Evolutionary conservation across 2,329 filamentous ascomycete genomes (phyloP), one percentile per base, ranked within the genome.

Genomic region (Calonectria fujianensis): DNA sequence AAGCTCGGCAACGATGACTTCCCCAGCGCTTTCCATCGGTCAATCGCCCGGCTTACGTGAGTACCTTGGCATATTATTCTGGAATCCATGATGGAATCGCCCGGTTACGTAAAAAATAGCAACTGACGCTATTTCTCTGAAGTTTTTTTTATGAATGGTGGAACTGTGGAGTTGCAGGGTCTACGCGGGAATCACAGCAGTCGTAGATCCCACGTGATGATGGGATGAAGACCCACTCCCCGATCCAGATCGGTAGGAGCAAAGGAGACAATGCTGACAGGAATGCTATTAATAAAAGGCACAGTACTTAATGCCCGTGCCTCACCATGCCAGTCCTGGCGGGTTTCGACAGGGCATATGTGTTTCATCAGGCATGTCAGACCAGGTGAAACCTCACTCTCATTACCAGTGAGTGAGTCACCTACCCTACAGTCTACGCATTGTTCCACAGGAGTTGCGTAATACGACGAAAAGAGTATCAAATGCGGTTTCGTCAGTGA

Each of bases 141-240:
- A 61, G 48, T n/a, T 70, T 70, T 70, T 64, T 41, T 41, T 48
- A 63, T 63, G 57, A 63, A 14, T 48, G 31, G 59, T 71, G 29
- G 59, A 65, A 13, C 41, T 31, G 48, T 54, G 59, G 59, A 57
- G 48, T 54, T 31, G 69, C 69, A 63, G 48, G 59, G 69, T n/a
- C 48, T 32, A 24, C 27, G 16, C 14, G 32, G 57, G 57, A 63
- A 63, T 31, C 24, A 63, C 8, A 41, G 24, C 32, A 29, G 57
- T 37, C 2, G 57, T 29, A 41, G 57, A 63, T 63, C 57, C 87
- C 6, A 91, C 80, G 3, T 87, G 90, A 24, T 67, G 87, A 48
- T 48, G 45, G n/a, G 45, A 48, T 48, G 77, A 18, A 91, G 80
- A 0, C 89, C 52, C 37, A 69, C 31, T 24, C 9, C 29, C 29